Base-by-base conservation (phyloP, 345 rosid species). In the Melaleuca quinquenervia region DNA sequence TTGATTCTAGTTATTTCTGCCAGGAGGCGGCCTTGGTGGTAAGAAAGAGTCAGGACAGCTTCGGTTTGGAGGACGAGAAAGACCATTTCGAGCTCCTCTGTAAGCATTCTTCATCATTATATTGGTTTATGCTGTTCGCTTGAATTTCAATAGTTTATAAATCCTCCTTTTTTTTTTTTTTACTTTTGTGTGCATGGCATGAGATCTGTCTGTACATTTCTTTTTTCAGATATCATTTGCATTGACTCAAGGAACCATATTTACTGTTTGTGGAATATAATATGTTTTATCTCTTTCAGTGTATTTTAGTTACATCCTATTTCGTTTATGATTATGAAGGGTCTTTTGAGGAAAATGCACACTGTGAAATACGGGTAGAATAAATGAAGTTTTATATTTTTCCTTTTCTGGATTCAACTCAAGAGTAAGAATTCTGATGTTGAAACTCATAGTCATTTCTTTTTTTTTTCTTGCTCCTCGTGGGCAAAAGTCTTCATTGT, bases 1-100 rank as follows among this genome's bases (percentile, higher is more conserved):
- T 20, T 45, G 27, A 44, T 26, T 45, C n/a, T 50, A 11, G 50
- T 20, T 60, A 36, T 48, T 85, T 84, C 60, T 45, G 27, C 21
- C 52, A 96, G 99, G 98, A 88, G 98, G 98, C 26, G 99, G 98
- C 56, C 96, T 97, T 87, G 98, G 99, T 89, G 99, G 99, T 60
- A 94, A 88, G 91, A 95, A 95, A 85, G 99, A 97, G 90, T 96
- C 98, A 3, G 98, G 98, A 26, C 98, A 96, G 87, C 98, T 97
- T 90, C 95, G 98, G 45, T 97, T 97, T 90, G 98, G 98, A 76
- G 98, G 99, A 85, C 93, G 98, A 88, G 99, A 97, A 88, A 93
- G 98, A 91, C 98, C 99, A 85, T 96, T 97, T 88, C 93, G 98
- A 36, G 99, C 99, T 90, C 98, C 98, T 21, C 87, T 96, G 99